A percentile compares a stretch with the other conserved stretches of the same genome.
Evolutionary conservation across 2,329 filamentous ascomycete species (phyloP).

Genomic region (Hymenoscyphus albidus): DNA sequence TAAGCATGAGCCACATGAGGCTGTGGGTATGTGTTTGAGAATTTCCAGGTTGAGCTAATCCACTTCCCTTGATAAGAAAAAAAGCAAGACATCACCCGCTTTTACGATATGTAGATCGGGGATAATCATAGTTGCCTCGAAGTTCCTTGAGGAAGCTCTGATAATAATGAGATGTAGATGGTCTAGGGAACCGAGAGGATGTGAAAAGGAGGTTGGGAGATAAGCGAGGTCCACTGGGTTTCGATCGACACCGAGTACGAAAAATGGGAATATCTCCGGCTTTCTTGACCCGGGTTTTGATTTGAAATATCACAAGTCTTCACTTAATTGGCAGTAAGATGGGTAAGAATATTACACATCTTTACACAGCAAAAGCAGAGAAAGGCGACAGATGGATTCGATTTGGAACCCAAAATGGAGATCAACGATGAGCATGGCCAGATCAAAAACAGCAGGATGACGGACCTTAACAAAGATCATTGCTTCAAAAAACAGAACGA

Average conservation of each 20-base stretch:
- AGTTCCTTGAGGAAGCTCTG: neutral
- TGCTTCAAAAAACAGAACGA: no score
- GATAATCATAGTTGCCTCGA: neutral
- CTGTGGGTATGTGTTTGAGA: neutral
- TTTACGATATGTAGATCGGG: neutral
- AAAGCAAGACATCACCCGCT: neutral
- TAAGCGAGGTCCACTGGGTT: neutral
- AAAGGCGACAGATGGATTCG: no score
- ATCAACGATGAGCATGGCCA: no score
- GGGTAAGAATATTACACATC: neutral
- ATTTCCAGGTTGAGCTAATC: neutral
- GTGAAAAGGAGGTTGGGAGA: neutral
- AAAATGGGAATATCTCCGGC: neutral
- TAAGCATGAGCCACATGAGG: neutral
- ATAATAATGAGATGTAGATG: no score
- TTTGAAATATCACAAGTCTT: no score
- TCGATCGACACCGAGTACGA: neutral
- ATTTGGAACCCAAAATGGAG: no score
- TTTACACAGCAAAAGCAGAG: no score
- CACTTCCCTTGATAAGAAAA: neutral
- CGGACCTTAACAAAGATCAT: no score
- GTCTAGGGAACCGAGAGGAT: no score
- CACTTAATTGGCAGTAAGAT: neutral
- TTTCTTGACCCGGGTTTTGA: neutral
- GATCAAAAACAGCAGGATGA: no score